phyloP scores from a whole-genome alignment of 176 grass and related monocot genomes.

The Oryza australiensis region DNA sequence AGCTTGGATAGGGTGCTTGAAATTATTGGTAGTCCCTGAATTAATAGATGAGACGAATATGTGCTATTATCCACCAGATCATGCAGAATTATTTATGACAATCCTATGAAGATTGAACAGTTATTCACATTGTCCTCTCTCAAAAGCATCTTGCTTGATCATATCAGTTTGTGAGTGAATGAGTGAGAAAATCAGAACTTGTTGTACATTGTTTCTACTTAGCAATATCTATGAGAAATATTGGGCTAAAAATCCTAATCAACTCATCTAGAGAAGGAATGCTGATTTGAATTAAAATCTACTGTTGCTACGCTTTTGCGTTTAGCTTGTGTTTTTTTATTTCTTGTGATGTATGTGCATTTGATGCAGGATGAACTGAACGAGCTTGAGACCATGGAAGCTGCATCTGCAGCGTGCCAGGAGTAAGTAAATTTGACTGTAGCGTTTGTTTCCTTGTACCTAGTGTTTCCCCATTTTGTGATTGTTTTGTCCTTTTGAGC shows the following conservation, averaged over 20 bases:
- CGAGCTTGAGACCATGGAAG: slow-evolving; percentile 80
- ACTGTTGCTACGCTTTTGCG: neutral
- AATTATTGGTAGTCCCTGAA: neutral
- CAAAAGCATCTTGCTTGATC: neutral
- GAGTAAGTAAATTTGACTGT: slow-evolving; percentile 65
- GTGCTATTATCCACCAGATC: neutral
- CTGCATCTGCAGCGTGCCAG: slow-evolving; percentile 74
- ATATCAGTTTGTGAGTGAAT: neutral
- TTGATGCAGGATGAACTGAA: slow-evolving; percentile 70
- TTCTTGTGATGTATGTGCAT: slow-evolving; percentile 18
- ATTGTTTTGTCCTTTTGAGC: slow-evolving; percentile 16
- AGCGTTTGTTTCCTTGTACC: slow-evolving; percentile 13
- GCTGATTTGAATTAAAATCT: neutral
- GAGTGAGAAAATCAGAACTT: neutral
- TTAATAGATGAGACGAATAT: neutral
- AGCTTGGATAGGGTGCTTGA: neutral
- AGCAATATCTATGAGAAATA: neutral
- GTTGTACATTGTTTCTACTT: neutral
- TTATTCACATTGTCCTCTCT: neutral
- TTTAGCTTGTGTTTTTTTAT: neutral
- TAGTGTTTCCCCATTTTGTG: slow-evolving; percentile 4
- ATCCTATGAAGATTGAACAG: neutral
- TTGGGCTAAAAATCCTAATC: neutral
- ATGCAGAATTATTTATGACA: neutral
- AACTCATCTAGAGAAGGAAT: neutral